Conservation (phyloP, 371 early-diverging fungal species). For the Zychaea mexicana region DNA sequence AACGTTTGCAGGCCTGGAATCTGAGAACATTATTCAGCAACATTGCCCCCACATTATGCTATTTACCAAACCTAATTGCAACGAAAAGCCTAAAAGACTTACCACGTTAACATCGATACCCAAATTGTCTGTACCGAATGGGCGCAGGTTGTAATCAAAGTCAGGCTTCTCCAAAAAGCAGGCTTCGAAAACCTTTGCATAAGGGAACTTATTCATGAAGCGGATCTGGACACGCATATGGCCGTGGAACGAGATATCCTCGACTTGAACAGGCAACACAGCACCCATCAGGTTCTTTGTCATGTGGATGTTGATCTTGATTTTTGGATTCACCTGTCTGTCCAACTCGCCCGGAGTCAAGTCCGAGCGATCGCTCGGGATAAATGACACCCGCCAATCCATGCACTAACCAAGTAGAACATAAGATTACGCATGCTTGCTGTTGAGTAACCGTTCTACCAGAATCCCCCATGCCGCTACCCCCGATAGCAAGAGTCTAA, state of each 20-base stretch:
- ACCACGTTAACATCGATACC: slow-evolving; percentile 82
- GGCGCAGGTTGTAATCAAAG: slow-evolving; percentile 94
- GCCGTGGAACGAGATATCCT: slow-evolving; percentile 90
- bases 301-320: slow-evolving; percentile 89
- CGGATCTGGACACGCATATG: slow-evolving; percentile 80
- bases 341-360: slow-evolving; percentile 63
- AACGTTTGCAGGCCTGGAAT: slow-evolving; percentile 83
- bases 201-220: slow-evolving; percentile 85
- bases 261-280: slow-evolving; percentile 90
- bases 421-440: not conserved
- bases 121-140: slow-evolving; percentile 86
- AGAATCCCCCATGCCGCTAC: not conserved
- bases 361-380: slow-evolving; percentile 78
- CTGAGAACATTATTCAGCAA: slow-evolving; percentile 26
- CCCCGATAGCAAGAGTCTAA: not conserved
- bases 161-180: slow-evolving; percentile 88
- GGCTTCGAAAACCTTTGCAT: slow-evolving; percentile 85
- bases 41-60: not conserved
- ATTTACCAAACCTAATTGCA: too few species aligned
- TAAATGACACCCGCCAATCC: slow-evolving; percentile 93
- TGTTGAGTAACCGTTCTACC: too few species aligned
- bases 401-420: slow-evolving; percentile 62
- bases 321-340: slow-evolving; percentile 83
- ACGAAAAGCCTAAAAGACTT: slow-evolving; percentile 14
- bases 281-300: slow-evolving; percentile 90